These are phyloP conservation scores for Colletotrichum sp. DNA, from an alignment of 2,329 filamentous ascomycete genomes.

Conservation along the genomic window DNA sequence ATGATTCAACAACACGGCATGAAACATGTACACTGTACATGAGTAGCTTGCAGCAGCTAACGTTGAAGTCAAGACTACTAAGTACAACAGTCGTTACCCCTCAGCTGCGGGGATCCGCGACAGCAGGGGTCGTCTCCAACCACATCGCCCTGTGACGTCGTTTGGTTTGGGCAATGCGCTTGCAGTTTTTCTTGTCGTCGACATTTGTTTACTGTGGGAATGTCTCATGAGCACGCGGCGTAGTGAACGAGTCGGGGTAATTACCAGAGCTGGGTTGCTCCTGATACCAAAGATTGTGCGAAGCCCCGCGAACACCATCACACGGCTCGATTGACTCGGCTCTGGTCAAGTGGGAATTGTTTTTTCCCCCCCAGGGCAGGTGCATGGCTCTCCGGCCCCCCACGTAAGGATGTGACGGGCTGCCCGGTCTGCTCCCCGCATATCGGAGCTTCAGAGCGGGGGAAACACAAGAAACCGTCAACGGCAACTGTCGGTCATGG, in stretches of 20 bases:
- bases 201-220: background rate
- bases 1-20: background rate
- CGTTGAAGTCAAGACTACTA: background rate
- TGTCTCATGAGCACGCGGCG: background rate
- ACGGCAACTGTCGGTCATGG: background rate
- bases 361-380: no score
- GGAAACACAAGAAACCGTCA: background rate
- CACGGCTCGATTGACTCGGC: background rate
- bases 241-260: background rate
- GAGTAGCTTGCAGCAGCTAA: background rate
- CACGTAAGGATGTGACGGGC: background rate
- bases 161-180: background rate
- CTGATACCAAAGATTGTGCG: background rate
- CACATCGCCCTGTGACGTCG: background rate
- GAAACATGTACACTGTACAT: background rate
- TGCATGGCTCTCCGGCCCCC: background rate
- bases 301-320: background rate
- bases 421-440: constrained; percentile 3
- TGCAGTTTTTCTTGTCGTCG: background rate
- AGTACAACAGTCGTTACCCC: background rate
- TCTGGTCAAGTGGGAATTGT: background rate
- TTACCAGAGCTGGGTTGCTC: background rate
- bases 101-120: background rate
- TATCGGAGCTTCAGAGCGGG: background rate
- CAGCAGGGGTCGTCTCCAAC: background rate